A percentile compares a stretch with the other conserved stretches of the same genome.
Conservation (phyloP, 2,329 filamentous ascomycete species). For the Nemania abortiva region DNA sequence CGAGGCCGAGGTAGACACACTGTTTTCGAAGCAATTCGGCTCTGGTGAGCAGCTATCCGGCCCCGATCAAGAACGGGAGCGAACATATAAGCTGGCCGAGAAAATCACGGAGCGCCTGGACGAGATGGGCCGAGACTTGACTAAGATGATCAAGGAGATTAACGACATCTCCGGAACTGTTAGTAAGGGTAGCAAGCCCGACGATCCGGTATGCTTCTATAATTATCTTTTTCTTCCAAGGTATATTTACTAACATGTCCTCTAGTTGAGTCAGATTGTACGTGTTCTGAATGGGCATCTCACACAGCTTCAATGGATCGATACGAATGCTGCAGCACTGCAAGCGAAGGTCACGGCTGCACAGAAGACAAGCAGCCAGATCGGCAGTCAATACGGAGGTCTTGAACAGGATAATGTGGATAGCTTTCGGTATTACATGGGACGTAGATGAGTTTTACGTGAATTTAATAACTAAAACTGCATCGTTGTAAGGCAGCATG, state of each 20-base stretch:
- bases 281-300: constrained; percentile 94
- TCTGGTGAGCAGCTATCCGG: constrained; percentile 81
- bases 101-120: constrained; percentile 90
- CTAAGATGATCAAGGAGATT: constrained; percentile 98
- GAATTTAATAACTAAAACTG: background rate
- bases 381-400: constrained; percentile 68
- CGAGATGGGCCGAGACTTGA: constrained; percentile 91
- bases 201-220: constrained; percentile 75
- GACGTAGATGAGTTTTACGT: constrained; percentile 59
- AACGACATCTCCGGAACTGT: constrained; percentile 91
- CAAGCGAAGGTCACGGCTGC: constrained; percentile 85
- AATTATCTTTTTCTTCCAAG: background rate
- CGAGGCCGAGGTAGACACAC: constrained; percentile 88
- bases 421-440: constrained; percentile 89
- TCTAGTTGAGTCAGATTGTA: constrained; percentile 91
- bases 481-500: constrained; percentile 10
- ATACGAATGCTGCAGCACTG: constrained; percentile 82
- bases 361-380: constrained; percentile 79
- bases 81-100: constrained; percentile 95
- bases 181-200: constrained; percentile 88
- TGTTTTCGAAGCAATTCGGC: constrained; percentile 85
- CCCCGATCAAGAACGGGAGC: constrained; percentile 94
- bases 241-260: constrained; percentile 40
- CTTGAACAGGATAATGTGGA: constrained; percentile 80
- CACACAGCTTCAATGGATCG: constrained; percentile 91